These are phyloP conservation scores for Tetraselmis striata DNA, from an alignment of 139 green algal species.

Conservation along the genomic window DNA sequence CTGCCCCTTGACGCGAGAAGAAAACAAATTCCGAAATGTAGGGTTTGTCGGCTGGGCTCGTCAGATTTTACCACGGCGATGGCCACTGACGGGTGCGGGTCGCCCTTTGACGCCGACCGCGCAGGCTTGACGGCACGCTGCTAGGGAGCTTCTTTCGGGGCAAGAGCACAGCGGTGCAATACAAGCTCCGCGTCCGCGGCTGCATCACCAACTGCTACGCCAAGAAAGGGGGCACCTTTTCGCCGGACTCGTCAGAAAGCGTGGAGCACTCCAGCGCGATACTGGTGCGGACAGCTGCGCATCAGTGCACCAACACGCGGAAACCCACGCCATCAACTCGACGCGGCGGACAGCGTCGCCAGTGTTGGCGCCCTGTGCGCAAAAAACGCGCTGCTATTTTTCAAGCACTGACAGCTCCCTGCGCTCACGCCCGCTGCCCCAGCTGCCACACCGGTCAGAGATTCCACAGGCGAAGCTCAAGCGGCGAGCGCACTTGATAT, in stretches of 20 bases:
- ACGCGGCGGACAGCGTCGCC: background rate
- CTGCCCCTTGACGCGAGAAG: no score
- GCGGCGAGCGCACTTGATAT: slow-evolving; percentile 46
- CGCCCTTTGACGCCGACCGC: no score
- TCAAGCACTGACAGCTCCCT: no score
- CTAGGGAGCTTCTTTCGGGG: no score
- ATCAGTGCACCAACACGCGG: background rate
- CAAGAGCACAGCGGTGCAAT: no score
- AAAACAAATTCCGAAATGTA: no score
- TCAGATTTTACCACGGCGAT: no score
- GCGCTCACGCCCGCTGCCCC: no score
- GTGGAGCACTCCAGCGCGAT: background rate
- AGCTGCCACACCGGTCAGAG: background rate
- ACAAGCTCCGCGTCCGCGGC: background rate
- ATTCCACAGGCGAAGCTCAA: slow-evolving; percentile 22
- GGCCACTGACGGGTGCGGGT: no score
- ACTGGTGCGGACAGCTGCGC: background rate
- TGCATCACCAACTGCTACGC: background rate
- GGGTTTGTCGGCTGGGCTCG: no score
- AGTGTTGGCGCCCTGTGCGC: background rate
- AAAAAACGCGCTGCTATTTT: background rate
- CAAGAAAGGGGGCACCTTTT: background rate
- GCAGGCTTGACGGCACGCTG: no score
- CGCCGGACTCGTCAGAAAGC: background rate
- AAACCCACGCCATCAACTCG: background rate